phyloP scores from a whole-genome alignment of 345 rosid genomes.

The Gynandropsis gynandra region DNA sequence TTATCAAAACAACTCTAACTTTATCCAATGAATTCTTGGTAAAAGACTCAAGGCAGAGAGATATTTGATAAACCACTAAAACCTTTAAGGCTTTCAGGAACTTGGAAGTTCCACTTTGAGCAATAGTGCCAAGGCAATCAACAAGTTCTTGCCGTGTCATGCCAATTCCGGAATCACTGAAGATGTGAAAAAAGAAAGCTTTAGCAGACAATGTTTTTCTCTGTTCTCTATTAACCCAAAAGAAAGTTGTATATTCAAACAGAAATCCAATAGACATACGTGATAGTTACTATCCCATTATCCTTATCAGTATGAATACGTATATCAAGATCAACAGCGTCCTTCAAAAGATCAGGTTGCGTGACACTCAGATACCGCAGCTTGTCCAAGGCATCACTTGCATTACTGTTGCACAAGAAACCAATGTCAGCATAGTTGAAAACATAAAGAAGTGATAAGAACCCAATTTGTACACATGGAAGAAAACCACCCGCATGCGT shows the following conservation, averaged over 20 bases:
- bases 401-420: constrained; percentile 52
- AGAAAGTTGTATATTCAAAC: not conserved
- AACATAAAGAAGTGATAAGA: not conserved
- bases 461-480: constrained; percentile 6
- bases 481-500: not conserved
- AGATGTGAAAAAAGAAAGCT: constrained; percentile 11
- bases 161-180: constrained; percentile 92
- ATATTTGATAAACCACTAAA: constrained; percentile 1
- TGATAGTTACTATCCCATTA: constrained; percentile 69
- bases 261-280: constrained; percentile 33
- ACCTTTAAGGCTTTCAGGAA: constrained; percentile 91
- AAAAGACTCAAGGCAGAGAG: not conserved
- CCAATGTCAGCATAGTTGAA: not conserved
- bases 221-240: not conserved
- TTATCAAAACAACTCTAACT: constrained; percentile 18
- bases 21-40: constrained; percentile 1
- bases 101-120: constrained; percentile 98
- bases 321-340: constrained; percentile 65
- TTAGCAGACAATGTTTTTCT: not conserved
- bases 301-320: constrained; percentile 84
- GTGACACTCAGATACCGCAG: constrained; percentile 85
- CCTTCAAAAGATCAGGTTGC: constrained; percentile 63
- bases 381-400: constrained; percentile 98
- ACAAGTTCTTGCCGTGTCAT: constrained; percentile 89
- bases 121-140: constrained; percentile 96